Evolutionary conservation across 1,284 basidiomycete genomes (phyloP).

Genomic region (Kwoniella shivajii): DNA sequence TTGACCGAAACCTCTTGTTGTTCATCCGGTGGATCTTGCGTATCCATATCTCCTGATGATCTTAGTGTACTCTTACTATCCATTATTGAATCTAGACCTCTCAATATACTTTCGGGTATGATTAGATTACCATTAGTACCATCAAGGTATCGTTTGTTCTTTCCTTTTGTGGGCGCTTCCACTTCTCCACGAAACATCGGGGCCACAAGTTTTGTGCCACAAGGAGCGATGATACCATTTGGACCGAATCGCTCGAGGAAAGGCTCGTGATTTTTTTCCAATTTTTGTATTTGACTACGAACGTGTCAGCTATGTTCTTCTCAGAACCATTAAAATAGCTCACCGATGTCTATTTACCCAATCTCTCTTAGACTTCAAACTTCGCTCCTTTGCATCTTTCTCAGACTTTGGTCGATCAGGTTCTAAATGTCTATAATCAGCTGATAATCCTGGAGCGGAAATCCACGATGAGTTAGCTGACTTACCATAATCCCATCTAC

Average conservation of each 20-base stretch:
- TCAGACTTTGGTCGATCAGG: constrained; percentile 58
- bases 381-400: constrained; percentile 57
- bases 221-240: constrained; percentile 21
- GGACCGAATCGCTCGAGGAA: constrained; percentile 34
- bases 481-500: constrained; percentile 60
- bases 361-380: constrained; percentile 57
- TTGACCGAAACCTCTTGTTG: neutral
- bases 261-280: constrained; percentile 21
- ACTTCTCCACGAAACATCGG: constrained; percentile 18
- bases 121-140: constrained; percentile 17
- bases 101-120: constrained; percentile 21
- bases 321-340: constrained; percentile 11
- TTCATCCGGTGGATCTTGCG: neutral
- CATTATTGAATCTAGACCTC: constrained; percentile 2
- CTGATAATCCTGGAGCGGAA: too few relatives aligned
- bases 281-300: constrained; percentile 15
- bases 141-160: constrained; percentile 7
- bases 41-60: neutral
- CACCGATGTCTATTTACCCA: constrained; percentile 59
- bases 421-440: too few relatives aligned
- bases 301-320: neutral
- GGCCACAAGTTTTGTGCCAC: constrained; percentile 25
- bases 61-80: neutral
- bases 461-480: neutral
- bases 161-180: neutral